Evolutionary conservation across 768 basidiomycete species (phyloP).

Genomic region (Russula earlei): DNA sequence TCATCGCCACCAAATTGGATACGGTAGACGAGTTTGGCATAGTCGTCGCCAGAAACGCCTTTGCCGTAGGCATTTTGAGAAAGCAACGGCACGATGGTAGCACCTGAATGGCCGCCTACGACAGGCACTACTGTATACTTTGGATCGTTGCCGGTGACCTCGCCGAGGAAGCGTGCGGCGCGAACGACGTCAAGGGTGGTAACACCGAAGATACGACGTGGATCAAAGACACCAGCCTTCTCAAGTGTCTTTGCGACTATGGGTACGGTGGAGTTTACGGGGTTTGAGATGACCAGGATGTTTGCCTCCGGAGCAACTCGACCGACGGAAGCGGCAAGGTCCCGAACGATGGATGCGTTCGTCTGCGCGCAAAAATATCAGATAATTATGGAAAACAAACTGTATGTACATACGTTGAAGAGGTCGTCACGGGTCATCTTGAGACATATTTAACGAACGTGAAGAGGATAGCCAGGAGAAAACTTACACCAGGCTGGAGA

Average conservation of each 20-base stretch:
- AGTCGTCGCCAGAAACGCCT: conserved; percentile 61
- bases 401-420: conserved; percentile 65
- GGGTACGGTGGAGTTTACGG: conserved; percentile 96
- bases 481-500: conserved; percentile 72
- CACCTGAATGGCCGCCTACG: conserved; percentile 90
- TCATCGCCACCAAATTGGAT: conserved; percentile 99
- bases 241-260: conserved; percentile 89
- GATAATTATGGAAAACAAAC: background rate
- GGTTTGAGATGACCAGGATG: conserved; percentile 97
- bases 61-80: conserved; percentile 71
- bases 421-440: conserved; percentile 96
- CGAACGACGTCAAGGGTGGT: conserved; percentile 98
- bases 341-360: conserved; percentile 95
- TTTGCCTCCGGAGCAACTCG: conserved; percentile 86
- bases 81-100: conserved; percentile 95
- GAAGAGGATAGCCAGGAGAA: conserved; percentile 20
- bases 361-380: conserved; percentile 42
- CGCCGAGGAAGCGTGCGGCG: conserved; percentile 80
- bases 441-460: conserved; percentile 19
- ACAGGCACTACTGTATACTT: conserved; percentile 68
- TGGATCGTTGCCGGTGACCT: conserved; percentile 57
- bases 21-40: conserved; percentile 74
- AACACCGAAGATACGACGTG: conserved; percentile 84
- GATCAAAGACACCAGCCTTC: conserved; percentile 89
- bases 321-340: conserved; percentile 82